These are phyloP conservation scores for Vitis riparia DNA, from an alignment of 164 flowering plant species.

Conservation along the genomic window DNA sequence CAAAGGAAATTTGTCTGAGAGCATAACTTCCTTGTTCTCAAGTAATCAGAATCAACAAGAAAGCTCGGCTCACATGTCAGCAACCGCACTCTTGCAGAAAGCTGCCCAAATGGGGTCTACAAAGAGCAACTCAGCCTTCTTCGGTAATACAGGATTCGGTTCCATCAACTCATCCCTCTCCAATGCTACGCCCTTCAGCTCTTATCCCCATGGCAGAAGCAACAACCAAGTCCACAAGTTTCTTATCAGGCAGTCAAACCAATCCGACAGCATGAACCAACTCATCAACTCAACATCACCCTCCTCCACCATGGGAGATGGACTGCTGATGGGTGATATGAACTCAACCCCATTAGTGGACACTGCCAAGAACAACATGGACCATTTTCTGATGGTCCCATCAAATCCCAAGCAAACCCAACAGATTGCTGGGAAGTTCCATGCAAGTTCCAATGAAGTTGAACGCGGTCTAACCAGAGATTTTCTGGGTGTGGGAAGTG, in stretches of 20 bases:
- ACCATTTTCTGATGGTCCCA: slow-evolving; percentile 15
- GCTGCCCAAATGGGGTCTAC: slow-evolving; percentile 85
- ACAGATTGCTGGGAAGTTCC: neutral
- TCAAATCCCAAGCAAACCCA: slow-evolving; percentile 4
- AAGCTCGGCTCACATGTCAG: slow-evolving; percentile 45
- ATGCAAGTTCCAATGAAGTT: slow-evolving; percentile 11
- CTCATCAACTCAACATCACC: slow-evolving; percentile 5
- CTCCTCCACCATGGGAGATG: slow-evolving; percentile 5
- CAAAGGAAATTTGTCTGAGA: slow-evolving; percentile 20
- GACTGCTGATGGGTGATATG: neutral
- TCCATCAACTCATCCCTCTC: slow-evolving; percentile 30
- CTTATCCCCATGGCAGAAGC: neutral
- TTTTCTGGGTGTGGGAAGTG: slow-evolving; percentile 61
- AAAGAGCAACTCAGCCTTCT: slow-evolving; percentile 33
- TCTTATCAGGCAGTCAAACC: slow-evolving; percentile 18
- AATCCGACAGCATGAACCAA: slow-evolving; percentile 18
- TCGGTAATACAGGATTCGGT: slow-evolving; percentile 22
- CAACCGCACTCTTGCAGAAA: slow-evolving; percentile 70
- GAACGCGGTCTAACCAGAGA: slow-evolving; percentile 48
- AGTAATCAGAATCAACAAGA: slow-evolving; percentile 8
- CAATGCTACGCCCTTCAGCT: slow-evolving; percentile 8
- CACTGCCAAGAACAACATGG: slow-evolving; percentile 3
- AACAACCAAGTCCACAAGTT: slow-evolving; percentile 3
- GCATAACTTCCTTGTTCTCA: slow-evolving; percentile 23
- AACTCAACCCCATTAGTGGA: slow-evolving; percentile 17